Evolutionary conservation across 1,139 yeast species (phyloP), one percentile per base, ranked within the genome.

Genomic region (Hansenula lynferdii): DNA sequence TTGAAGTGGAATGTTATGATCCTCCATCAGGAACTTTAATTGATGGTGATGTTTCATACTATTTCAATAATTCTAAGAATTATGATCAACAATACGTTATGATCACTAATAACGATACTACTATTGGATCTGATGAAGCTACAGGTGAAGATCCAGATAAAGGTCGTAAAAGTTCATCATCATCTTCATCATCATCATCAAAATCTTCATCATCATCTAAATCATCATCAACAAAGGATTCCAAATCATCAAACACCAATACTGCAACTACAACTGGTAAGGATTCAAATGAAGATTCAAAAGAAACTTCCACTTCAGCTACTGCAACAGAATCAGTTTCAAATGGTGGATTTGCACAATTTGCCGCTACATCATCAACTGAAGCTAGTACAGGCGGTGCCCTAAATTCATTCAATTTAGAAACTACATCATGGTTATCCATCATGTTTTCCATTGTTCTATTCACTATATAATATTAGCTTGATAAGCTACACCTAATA

Each of bases 1-100:
- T 86, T 28, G 65, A 72, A 10, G 72, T 87, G 36, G 70, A 75
- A 33, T 75, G 95, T 52, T 83, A 85, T 60, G 87, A 75, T 52
- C 70, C 84, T 28, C 96, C 96, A 15, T 53, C 66, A 16, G 71
- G 64, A 35, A 64, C 72, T 15, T 54, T 54, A 38, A 49, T 56
- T 29, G 68, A 68, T 26, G 83, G 83, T 43, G 57, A 72, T 35
- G 61, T 64, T 44, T 75, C 92, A 0, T 87, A 78, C 62, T 58
- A 70, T 30, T 86, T 69, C 67, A 74, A 75, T 51, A 60, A 62
- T 44, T 64, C 73, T n/a, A 54, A 56, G 31, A 72, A 70, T 16
- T 79, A 72, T 46, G 49, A 60, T 31, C 64, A 65, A 31, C 57
- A 62, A 12, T 64, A 74, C 49, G 62, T 87, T 40, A 67, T 67